Evolutionary conservation across 2,329 filamentous ascomycete species (phyloP).

Genomic region (Tolypocladium paradoxum): DNA sequence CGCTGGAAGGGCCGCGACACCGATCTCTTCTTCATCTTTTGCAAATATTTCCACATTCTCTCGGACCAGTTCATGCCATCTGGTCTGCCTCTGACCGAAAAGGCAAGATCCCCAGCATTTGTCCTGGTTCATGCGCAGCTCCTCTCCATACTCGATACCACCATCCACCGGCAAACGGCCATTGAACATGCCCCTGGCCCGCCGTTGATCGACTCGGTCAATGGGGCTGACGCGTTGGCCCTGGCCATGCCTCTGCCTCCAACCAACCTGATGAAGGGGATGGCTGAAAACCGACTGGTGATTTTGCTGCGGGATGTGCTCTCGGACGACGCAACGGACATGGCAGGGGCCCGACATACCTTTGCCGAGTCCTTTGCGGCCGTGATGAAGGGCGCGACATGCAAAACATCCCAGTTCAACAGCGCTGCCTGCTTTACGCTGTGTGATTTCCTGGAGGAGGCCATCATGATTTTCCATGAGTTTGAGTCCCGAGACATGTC

Average conservation of each 20-base stretch:
- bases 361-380: constrained; percentile 68
- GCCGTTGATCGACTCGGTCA: constrained; percentile 31
- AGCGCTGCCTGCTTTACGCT: constrained; percentile 77
- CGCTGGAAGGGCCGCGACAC: constrained; percentile 83
- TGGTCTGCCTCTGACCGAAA: constrained; percentile 40
- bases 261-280: constrained; percentile 61
- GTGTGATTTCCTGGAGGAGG: constrained; percentile 85
- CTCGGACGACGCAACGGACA: constrained; percentile 30
- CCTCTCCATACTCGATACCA: constrained; percentile 67
- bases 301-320: constrained; percentile 75
- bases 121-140: constrained; percentile 75
- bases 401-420: constrained; percentile 69
- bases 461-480: constrained; percentile 50
- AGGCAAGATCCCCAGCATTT: constrained; percentile 62
- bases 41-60: constrained; percentile 77
- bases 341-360: constrained; percentile 44
- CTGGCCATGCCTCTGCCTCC: constrained; percentile 53
- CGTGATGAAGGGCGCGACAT: constrained; percentile 63
- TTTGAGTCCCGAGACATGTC: constrained; percentile 30
- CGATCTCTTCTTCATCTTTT: constrained; percentile 84
- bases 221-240: constrained; percentile 54
- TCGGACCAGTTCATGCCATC: constrained; percentile 60
- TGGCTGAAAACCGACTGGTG: constrained; percentile 82
- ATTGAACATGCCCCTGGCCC: constrained; percentile 33
- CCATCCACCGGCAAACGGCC: constrained; percentile 64